These are phyloP conservation scores for Zychaea mexicana DNA, from an alignment of 371 early-diverging fungal genomes.

Conservation along the genomic window DNA sequence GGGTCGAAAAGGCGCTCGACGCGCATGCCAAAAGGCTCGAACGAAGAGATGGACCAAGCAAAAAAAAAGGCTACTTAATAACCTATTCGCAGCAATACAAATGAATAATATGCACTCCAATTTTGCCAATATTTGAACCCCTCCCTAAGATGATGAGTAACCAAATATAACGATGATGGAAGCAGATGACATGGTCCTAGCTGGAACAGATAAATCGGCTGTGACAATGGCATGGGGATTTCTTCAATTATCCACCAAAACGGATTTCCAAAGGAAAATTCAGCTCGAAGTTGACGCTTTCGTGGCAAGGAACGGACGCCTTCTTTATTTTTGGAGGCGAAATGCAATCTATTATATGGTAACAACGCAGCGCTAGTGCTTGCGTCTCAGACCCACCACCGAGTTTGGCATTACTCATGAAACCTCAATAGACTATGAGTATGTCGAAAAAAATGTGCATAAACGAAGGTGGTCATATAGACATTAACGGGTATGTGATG, in stretches of 20 bases:
- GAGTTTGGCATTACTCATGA: constrained; percentile 10
- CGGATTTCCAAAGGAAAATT: constrained; percentile 17
- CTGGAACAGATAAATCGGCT: constrained; percentile 17
- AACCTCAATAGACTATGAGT: constrained; percentile 17
- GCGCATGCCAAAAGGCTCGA: not conserved
- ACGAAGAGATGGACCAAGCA: not conserved
- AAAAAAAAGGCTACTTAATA: not conserved
- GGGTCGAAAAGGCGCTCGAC: not conserved
- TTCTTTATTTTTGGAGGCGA: constrained; percentile 15
- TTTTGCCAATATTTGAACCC: not conserved
- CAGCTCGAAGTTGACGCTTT: constrained; percentile 15
- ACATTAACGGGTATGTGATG: no score
- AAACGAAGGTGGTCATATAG: not conserved
- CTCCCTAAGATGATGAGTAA: no score
- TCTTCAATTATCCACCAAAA: constrained; percentile 9
- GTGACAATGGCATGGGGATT: constrained; percentile 11
- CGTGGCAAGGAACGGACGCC: constrained; percentile 4
- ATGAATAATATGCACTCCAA: no score
- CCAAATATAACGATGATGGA: no score
- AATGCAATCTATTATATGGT: constrained; percentile 10
- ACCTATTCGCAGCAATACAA: not conserved
- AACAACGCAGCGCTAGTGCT: constrained; percentile 16
- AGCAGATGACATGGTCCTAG: constrained; percentile 16
- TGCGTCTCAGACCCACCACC: constrained; percentile 15
- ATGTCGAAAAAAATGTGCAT: no score